Base-by-base conservation (phyloP, 78 protist genomes). In the Tieghemostelium lacteum region DNA sequence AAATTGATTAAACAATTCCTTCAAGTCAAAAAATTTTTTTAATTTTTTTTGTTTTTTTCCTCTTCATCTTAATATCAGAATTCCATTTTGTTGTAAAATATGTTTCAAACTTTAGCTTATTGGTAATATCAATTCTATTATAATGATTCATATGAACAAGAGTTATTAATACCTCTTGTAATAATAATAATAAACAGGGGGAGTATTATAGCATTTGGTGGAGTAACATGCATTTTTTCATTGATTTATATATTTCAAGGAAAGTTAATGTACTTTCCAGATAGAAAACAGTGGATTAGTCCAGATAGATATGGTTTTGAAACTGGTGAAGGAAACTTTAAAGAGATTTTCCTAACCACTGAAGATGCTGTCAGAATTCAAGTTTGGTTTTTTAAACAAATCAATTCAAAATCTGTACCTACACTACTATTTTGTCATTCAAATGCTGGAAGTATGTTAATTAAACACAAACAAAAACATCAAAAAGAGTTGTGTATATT, bases 351-450 rank as follows among this genome's bases (percentile, higher is more conserved):
- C 17, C n/a, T 83, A 12, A 66, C 63, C 4, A 62, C 89, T 1
- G 33, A 24, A 12, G 89, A 83, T 58, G 89, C 72, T 58, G 40
- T 58, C 29, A 69, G 28, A 42, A 69, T 83, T 16, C 89, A 83
- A 50, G 54, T 61, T 10, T 83, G 89, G 89, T 49, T 69, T 39
- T 83, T 83, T 42, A 83, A 49, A 69, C 89, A 83, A 58, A 20
- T 39, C 22, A 66, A 69, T 28, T 39, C 89, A 17, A 83, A 83
- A 73, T 29, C 58, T 55, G 66, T 37, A 16, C 89, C 89, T 28
- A 83, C 89, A 2, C n/a, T 83, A 31, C 24, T 83, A 69, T 83
- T 83, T 55, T 83, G 89, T 83, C 89, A 83, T 83, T 83, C 89
- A 55, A 83, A 83, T 69, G 89, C 89, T 39, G 89, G 89, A 37